Evolutionary conservation across 768 basidiomycete species (phyloP), one percentile per base, ranked within the genome.

Genomic region (Solioccasus polychromus): DNA sequence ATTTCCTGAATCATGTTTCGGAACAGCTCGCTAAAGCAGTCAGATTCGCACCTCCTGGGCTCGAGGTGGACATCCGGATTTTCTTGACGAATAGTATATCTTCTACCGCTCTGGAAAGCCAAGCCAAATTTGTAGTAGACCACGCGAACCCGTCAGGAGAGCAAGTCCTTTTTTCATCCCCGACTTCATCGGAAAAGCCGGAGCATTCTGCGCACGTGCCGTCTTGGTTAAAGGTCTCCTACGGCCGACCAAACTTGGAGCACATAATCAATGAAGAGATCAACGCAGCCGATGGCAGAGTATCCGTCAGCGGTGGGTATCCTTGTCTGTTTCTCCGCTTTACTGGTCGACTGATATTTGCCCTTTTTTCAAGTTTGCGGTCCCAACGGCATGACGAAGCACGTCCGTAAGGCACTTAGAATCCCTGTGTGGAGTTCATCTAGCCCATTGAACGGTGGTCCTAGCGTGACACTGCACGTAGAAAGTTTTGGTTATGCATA

Each of bases 231-330:
- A 51, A 49, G 18, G 45, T 70, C 3, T 32, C 53, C 11, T 50
- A 58, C 5, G 73, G 76, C 4, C 61, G 77, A 2, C 76, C 76
- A 3, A 66, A 77, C 45, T 42, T 79, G 12, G 37, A 53, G 6
- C 47, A 40, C 0, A 50, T 77, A 10, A 47, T 78, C 0, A 38
- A 51, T 5, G 58, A 62, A 11, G 75, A 76, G 50, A 64, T 72
- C 0, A 55, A 45, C 1, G 43, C 44, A 5, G 57, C 60, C 2
- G 54, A 51, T 1, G 72, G 71, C 2, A 55, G 59, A 5, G 59
- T 76, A 43, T 72, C 71, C 5, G 68, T 79, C 22, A 73, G 67
- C 32, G 77, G 77, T 74, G 40, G 8, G 69, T 9, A 30, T 10
- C 14, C 22, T 14, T 29, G n/a, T 11, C 7, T 26, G 6, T 26